A percentile compares a stretch with the other conserved stretches of the same genome.
phyloP scores from a whole-genome alignment of 306 rosid species.

The Hippophae gyantsensis region DNA sequence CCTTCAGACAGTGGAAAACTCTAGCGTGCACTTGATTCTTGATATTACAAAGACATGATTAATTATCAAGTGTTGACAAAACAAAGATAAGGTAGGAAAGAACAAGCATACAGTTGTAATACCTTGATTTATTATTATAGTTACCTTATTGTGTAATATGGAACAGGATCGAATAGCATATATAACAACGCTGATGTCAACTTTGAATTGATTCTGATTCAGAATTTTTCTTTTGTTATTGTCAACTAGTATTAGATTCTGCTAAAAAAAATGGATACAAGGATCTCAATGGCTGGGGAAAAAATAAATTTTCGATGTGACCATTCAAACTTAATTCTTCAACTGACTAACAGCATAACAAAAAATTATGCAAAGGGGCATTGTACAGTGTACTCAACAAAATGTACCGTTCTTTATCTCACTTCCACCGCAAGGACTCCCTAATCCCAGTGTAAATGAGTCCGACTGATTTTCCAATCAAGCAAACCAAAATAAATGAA shows the following conservation, averaged over 20 bases:
- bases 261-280: not conserved
- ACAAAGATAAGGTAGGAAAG: too few species aligned
- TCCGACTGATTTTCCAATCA: too few species aligned
- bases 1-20: too few species aligned
- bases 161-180: not conserved
- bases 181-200: not conserved
- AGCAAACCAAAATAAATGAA: too few species aligned
- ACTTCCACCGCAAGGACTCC: constrained; percentile 83
- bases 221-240: not conserved
- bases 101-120: too few species aligned
- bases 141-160: not conserved
- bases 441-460: constrained; percentile 49
- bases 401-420: constrained; percentile 25
- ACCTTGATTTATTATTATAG: not conserved
- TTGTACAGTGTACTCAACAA: not conserved
- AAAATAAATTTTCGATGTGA: constrained; percentile 13
- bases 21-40: too few species aligned
- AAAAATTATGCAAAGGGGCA: constrained; percentile 7
- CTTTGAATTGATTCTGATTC: constrained; percentile 3
- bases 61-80: too few species aligned
- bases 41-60: too few species aligned
- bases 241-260: too few species aligned
- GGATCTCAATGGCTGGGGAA: constrained; percentile 1
- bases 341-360: constrained; percentile 1
- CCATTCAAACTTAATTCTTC: constrained; percentile 15